These are phyloP conservation scores for Starmerella asiatica DNA, from an alignment of 805 yeast genomes.

Conservation along the genomic window DNA sequence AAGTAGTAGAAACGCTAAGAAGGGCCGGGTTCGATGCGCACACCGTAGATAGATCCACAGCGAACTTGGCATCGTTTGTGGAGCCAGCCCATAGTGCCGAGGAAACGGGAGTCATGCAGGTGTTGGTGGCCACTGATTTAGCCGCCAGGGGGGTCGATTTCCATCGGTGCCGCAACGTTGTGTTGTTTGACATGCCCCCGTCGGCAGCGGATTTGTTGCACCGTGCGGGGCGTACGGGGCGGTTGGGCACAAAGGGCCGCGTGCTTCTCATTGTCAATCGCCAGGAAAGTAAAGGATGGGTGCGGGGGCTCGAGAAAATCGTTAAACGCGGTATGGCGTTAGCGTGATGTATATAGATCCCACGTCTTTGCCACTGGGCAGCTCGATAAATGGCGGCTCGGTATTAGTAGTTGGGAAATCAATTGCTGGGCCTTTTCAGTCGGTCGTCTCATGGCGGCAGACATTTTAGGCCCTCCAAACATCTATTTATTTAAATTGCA, in stretches of 20 bases:
- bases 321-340: conserved; percentile 34
- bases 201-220: conserved; percentile 79
- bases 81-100: conserved; percentile 35
- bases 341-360: conserved; percentile 12
- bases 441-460: conserved; percentile 2
- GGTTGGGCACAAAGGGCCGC: conserved; percentile 81
- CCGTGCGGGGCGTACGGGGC: conserved; percentile 86
- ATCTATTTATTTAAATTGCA: conserved; percentile 4
- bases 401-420: conserved; percentile 14
- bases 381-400: conserved; percentile 12
- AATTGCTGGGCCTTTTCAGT: conserved; percentile 14
- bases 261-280: conserved; percentile 68
- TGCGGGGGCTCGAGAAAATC: conserved; percentile 63
- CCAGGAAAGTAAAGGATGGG: conserved; percentile 58
- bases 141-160: conserved; percentile 85
- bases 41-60: conserved; percentile 38
- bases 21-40: conserved; percentile 45
- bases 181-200: conserved; percentile 74
- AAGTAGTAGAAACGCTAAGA: conserved; percentile 42
- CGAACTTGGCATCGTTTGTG: conserved; percentile 49
- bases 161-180: conserved; percentile 63
- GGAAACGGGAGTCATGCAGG: conserved; percentile 24
- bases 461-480: conserved; percentile 9
- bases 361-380: conserved; percentile 12
- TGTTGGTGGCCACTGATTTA: conserved; percentile 76